Percentiles rank a stretch among this genome's conserved stretches.
Conservation (phyloP, 2,329 filamentous ascomycete species). For the Colletotrichum sidae region DNA sequence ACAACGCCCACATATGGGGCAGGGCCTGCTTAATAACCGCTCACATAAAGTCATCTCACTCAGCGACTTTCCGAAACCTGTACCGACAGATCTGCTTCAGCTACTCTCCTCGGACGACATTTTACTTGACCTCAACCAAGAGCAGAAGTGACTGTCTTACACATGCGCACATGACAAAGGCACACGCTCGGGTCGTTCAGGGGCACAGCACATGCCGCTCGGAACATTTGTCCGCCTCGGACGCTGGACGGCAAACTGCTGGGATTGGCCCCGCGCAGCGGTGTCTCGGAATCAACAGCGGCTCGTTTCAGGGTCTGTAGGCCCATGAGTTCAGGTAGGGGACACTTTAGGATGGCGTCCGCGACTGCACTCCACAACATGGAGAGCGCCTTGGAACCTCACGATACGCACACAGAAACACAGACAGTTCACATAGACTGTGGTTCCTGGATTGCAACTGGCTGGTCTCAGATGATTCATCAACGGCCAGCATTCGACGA, state of each 20-base stretch:
- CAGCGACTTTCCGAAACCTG: too few species aligned
- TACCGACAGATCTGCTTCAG: too few species aligned
- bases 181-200: background rate
- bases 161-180: too few species aligned
- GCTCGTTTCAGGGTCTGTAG: slow-evolving; percentile 32
- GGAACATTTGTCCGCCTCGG: slow-evolving; percentile 16
- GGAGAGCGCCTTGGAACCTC: too few species aligned
- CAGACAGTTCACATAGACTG: background rate
- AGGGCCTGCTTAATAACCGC: too few species aligned
- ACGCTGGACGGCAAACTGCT: background rate
- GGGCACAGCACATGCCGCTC: slow-evolving; percentile 13
- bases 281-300: slow-evolving; percentile 29
- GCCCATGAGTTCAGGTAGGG: background rate
- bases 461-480: slow-evolving; percentile 1
- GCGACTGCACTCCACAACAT: background rate
- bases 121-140: too few species aligned
- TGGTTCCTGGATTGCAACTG: background rate
- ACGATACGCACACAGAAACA: background rate
- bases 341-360: slow-evolving; percentile 11
- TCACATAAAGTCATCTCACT: too few species aligned
- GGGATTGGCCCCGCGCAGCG: slow-evolving; percentile 16
- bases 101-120: too few species aligned
- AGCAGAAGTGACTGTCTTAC: too few species aligned
- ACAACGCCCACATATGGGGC: too few species aligned
- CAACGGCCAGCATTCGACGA: slow-evolving; percentile 9